Evolutionary conservation across 495 filamentous ascomycete genomes (phyloP).

Genomic region (Halenospora varia): DNA sequence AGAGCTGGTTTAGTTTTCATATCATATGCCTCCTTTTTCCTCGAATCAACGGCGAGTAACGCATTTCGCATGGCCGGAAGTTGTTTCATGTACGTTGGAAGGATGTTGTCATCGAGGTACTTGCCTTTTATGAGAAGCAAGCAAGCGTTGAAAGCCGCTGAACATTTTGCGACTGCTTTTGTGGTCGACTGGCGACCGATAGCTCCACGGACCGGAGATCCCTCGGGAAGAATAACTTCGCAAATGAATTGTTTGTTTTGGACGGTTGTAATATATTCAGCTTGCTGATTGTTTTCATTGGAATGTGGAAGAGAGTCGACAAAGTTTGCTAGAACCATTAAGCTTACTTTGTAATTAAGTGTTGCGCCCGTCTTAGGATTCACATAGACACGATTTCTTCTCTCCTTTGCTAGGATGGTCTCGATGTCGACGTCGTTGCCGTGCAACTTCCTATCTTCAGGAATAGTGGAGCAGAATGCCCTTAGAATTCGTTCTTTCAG

Average conservation of each 20-base stretch:
- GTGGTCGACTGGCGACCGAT: slow-evolving; percentile 55
- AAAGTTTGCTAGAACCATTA: slow-evolving; percentile 57
- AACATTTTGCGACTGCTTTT: slow-evolving; percentile 80
- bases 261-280: slow-evolving; percentile 58
- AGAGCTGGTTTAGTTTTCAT: slow-evolving; percentile 77
- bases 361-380: slow-evolving; percentile 71
- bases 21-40: slow-evolving; percentile 65
- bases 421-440: slow-evolving; percentile 57
- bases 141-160: slow-evolving; percentile 86
- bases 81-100: slow-evolving; percentile 67
- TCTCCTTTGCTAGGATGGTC: slow-evolving; percentile 50
- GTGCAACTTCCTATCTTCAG: slow-evolving; percentile 67
- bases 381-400: slow-evolving; percentile 51
- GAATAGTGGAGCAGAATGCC: slow-evolving; percentile 69
- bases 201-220: slow-evolving; percentile 64
- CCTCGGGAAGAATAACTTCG: slow-evolving; percentile 77
- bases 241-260: slow-evolving; percentile 63
- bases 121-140: slow-evolving; percentile 60
- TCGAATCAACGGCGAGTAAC: slow-evolving; percentile 73
- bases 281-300: slow-evolving; percentile 46
- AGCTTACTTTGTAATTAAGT: slow-evolving; percentile 71
- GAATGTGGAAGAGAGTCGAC: slow-evolving; percentile 56
- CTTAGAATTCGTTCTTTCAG: slow-evolving; percentile 55
- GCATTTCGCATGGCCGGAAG: slow-evolving; percentile 88
- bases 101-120: slow-evolving; percentile 68